Conservation (phyloP, 163 green algal genomes). For the Chlamydomonas reinhardtii region DNA sequence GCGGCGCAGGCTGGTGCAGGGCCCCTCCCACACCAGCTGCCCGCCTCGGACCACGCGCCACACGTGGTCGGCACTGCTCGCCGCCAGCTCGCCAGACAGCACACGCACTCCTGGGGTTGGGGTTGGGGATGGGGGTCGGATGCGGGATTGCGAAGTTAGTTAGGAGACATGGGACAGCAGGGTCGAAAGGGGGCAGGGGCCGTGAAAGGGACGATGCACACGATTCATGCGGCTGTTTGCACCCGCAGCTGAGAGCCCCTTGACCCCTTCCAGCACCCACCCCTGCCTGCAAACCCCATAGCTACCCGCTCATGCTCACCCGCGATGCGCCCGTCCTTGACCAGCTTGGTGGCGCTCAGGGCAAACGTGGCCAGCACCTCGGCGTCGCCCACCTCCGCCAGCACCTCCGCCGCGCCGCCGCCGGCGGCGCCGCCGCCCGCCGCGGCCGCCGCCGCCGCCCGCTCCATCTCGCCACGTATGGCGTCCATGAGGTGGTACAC, state of each 20-base stretch:
- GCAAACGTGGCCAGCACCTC: constrained; percentile 64
- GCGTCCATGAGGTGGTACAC: constrained; percentile 95
- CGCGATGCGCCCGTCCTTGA: constrained; percentile 53
- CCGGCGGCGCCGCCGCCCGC: not conserved
- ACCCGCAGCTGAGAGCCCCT: too few relatives aligned
- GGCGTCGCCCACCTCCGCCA: constrained; percentile 59
- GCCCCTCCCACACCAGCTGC: constrained; percentile 78
- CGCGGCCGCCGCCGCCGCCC: constrained; percentile 12
- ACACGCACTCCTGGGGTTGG: constrained; percentile 81
- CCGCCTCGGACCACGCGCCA: constrained; percentile 79
- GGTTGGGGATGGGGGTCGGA: not conserved
- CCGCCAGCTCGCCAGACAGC: constrained; percentile 68
- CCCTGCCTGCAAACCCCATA: too few relatives aligned
- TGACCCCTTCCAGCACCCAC: too few relatives aligned
- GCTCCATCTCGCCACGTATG: constrained; percentile 50
- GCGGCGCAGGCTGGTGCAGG: constrained; percentile 79
- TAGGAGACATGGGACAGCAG: not conserved
- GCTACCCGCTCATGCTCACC: not conserved
- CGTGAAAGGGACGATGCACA: too few relatives aligned
- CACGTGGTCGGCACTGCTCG: constrained; percentile 27
- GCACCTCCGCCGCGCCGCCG: not conserved
- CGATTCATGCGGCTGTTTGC: too few relatives aligned
- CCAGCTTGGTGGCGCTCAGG: constrained; percentile 43
- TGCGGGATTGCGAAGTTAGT: too few relatives aligned
- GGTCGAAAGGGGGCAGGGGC: too few relatives aligned